These are phyloP conservation scores for Plantago coronopus DNA, from an alignment of 305 asterid species.

Conservation along the genomic window DNA sequence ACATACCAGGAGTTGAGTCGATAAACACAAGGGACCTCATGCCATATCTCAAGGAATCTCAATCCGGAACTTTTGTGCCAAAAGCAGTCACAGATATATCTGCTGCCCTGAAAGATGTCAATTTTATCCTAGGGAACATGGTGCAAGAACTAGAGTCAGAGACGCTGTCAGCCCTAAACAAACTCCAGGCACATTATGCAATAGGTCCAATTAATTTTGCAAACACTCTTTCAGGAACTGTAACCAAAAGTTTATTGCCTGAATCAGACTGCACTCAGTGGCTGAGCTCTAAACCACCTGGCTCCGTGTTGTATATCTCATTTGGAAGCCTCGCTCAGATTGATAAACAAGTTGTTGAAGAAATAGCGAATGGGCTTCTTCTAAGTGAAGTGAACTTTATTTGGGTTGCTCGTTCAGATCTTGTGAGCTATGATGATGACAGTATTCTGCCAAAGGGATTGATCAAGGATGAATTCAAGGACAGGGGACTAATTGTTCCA, in stretches of 20 bases:
- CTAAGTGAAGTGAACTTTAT: slow-evolving; percentile 46
- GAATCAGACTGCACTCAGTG: slow-evolving; percentile 46
- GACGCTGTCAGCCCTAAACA: slow-evolving; percentile 31
- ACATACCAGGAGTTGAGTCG: slow-evolving; percentile 43
- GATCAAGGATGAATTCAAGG: slow-evolving; percentile 30
- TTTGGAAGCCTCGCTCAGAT: slow-evolving; percentile 55
- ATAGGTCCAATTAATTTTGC: slow-evolving; percentile 48
- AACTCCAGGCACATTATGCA: slow-evolving; percentile 24
- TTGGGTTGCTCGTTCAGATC: slow-evolving; percentile 53
- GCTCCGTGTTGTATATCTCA: slow-evolving; percentile 55
- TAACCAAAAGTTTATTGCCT: slow-evolving; percentile 39
- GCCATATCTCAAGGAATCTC: slow-evolving; percentile 28
- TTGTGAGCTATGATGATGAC: slow-evolving; percentile 27
- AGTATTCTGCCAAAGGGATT: slow-evolving; percentile 38
- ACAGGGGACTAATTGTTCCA: slow-evolving; percentile 41
- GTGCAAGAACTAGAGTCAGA: slow-evolving; percentile 46
- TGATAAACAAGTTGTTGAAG: slow-evolving; percentile 34
- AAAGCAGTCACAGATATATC: slow-evolving; percentile 29
- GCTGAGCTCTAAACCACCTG: slow-evolving; percentile 40
- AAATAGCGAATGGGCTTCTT: slow-evolving; percentile 53
- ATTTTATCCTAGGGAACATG: slow-evolving; percentile 48
- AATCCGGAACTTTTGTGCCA: slow-evolving; percentile 11
- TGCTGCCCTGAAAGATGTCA: slow-evolving; percentile 39
- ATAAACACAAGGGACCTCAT: slow-evolving; percentile 40
- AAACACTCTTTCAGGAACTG: slow-evolving; percentile 14